A percentile compares a stretch with the other conserved stretches of the same genome.
phyloP scores from a whole-genome alignment of 1,139 yeast species.

The Candida glucosophila region DNA sequence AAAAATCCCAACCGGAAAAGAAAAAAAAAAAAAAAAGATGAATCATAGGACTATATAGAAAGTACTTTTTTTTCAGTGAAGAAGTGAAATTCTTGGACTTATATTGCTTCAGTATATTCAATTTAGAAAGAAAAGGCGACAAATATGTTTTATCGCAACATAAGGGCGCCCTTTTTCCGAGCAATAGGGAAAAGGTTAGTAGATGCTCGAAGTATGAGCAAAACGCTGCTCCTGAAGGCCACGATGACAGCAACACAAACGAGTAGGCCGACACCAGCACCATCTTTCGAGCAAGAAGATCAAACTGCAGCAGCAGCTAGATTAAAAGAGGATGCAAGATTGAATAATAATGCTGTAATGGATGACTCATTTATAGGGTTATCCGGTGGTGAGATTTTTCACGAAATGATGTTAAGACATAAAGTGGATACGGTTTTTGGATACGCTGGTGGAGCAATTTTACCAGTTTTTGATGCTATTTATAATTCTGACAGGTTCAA shows the following conservation, averaged over 20 bases:
- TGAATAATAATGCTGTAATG: constrained; percentile 25
- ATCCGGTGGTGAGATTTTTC: constrained; percentile 96
- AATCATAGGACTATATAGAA: background rate
- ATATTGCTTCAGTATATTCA: too few species aligned
- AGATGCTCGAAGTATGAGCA: constrained; percentile 23
- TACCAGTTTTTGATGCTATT: constrained; percentile 96
- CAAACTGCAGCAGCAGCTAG: constrained; percentile 3
- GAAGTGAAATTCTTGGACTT: too few species aligned
- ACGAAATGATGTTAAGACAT: constrained; percentile 97
- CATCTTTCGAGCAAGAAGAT: constrained; percentile 24
- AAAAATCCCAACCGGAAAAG: too few species aligned
- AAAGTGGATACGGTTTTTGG: constrained; percentile 92
- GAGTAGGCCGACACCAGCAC: constrained; percentile 31
- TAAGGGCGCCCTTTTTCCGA: constrained; percentile 5
- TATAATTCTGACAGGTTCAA: constrained; percentile 83
- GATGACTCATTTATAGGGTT: constrained; percentile 89
- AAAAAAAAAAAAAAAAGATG: constrained; percentile 3
- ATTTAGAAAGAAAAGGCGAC: too few species aligned
- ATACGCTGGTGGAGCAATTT: constrained; percentile 96
- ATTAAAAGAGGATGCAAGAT: constrained; percentile 6
- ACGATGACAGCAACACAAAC: constrained; percentile 20
- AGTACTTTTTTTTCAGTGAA: too few species aligned
- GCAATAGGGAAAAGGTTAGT: constrained; percentile 8
- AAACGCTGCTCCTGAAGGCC: constrained; percentile 25
- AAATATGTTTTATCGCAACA: constrained; percentile 5